Conservation (phyloP, 257 asterid genomes). For the Solanum appendiculatum region DNA sequence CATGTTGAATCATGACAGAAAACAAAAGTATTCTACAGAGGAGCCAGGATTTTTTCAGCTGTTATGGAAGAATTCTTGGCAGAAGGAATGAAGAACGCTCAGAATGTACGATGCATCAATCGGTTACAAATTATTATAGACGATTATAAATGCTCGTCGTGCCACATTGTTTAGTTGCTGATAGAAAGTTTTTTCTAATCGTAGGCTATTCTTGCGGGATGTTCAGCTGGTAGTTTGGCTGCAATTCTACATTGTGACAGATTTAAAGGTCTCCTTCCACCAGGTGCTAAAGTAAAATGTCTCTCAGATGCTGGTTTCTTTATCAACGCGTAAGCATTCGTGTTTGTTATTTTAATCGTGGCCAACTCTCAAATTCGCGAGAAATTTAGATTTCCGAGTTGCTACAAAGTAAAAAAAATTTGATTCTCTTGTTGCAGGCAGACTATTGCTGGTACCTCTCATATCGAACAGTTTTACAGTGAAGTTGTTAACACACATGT, state of each 20-base stretch:
- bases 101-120: slow-evolving; percentile 13
- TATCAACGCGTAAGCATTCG: slow-evolving; percentile 26
- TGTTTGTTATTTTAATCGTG: not conserved
- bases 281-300: slow-evolving; percentile 17
- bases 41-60: slow-evolving; percentile 27
- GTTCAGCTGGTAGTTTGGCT: slow-evolving; percentile 47
- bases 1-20: not conserved
- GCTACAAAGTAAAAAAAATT: not conserved
- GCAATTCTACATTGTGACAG: slow-evolving; percentile 34
- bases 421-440: slow-evolving; percentile 33
- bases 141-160: not conserved
- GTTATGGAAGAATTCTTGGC: slow-evolving; percentile 30
- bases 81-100: slow-evolving; percentile 34
- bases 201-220: slow-evolving; percentile 28
- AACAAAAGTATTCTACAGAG: slow-evolving; percentile 32
- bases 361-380: not conserved
- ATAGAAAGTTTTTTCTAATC: not conserved
- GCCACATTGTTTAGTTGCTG: not conserved
- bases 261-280: slow-evolving; percentile 14
- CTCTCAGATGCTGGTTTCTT: slow-evolving; percentile 42
- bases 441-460: slow-evolving; percentile 55
- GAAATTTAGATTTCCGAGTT: not conserved
- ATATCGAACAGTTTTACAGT: slow-evolving; percentile 44
- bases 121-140: not conserved
- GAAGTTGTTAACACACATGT: slow-evolving; percentile 77